Percentiles rank a stretch among this genome's conserved stretches.
phyloP scores from a whole-genome alignment of 2,329 filamentous ascomycete species.

The Ceratocystis harringtonii region DNA sequence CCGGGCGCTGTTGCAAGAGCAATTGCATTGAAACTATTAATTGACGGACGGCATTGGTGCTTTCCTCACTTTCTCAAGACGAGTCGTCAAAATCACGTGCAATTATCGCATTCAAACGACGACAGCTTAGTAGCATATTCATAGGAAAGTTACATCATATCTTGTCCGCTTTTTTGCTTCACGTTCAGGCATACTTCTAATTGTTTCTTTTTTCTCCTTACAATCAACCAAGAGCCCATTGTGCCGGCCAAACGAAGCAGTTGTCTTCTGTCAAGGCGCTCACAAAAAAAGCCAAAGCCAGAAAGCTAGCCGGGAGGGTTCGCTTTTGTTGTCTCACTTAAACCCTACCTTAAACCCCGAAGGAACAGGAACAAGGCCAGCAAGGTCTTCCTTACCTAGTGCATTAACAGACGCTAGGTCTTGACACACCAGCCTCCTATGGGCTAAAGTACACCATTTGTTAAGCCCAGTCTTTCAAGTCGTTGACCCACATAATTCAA shows the following conservation, averaged over 20 bases:
- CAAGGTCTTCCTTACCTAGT: not conserved
- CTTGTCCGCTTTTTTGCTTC: not conserved
- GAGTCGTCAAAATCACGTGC: slow-evolving; percentile 3
- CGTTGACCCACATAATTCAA: slow-evolving; percentile 7
- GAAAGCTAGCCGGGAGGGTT: not conserved
- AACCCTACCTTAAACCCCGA: slow-evolving; percentile 4
- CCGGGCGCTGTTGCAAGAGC: not conserved
- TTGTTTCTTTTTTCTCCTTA: not conserved
- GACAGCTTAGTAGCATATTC: not conserved
- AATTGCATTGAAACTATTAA: not conserved
- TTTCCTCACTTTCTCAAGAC: not conserved
- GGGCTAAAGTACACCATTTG: not conserved
- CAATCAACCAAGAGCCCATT: not conserved
- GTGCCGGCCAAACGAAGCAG: not conserved
- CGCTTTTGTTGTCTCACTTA: slow-evolving; percentile 2
- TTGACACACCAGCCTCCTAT: not conserved
- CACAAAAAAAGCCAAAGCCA: not conserved
- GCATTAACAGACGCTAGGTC: slow-evolving; percentile 2
- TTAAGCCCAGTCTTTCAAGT: slow-evolving; percentile 6
- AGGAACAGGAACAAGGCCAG: slow-evolving; percentile 7
- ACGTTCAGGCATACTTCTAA: not conserved
- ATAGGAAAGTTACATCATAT: not conserved
- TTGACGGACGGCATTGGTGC: not conserved
- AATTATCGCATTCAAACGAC: not conserved
- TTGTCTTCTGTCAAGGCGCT: not conserved